A percentile compares a stretch with the other conserved stretches of the same genome.
phyloP scores from a whole-genome alignment of 441 rosid species.

The Corymbia citriodora region DNA sequence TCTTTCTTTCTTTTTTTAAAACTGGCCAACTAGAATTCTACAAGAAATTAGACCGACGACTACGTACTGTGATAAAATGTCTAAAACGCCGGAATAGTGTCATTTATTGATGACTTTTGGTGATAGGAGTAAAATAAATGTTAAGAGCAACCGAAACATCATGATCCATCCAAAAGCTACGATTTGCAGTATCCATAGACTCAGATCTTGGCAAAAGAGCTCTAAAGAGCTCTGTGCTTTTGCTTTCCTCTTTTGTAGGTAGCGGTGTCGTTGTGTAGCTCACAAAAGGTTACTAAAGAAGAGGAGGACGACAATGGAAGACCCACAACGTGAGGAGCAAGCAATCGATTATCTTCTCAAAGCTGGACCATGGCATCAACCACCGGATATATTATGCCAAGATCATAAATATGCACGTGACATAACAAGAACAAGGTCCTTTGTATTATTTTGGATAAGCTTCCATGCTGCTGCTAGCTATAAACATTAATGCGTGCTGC shows the following conservation, averaged over 20 bases:
- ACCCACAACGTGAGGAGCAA: background rate
- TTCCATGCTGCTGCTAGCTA: background rate
- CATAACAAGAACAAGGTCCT: background rate
- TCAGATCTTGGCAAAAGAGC: background rate
- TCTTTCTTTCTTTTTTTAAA: background rate
- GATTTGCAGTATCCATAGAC: background rate
- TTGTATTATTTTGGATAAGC: background rate
- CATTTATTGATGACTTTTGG: background rate
- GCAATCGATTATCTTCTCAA: background rate
- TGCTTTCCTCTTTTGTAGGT: background rate
- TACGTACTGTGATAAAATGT: background rate
- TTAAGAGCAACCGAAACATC: background rate
- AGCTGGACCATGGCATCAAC: background rate
- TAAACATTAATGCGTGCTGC: background rate
- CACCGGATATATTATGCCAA: background rate
- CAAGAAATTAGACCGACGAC: background rate
- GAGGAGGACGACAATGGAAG: background rate
- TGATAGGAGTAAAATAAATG: background rate
- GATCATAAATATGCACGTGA: background rate
- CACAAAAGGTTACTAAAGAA: background rate
- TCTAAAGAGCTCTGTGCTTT: background rate
- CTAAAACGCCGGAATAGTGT: background rate
- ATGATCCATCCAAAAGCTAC: background rate
- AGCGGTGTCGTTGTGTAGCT: background rate
- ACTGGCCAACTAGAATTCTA: background rate